A percentile compares a stretch with the other conserved stretches of the same genome.
These are phyloP conservation scores for Magnusiomyces sp. DNA, from an alignment of 1,139 yeast species.

Conservation along the genomic window DNA sequence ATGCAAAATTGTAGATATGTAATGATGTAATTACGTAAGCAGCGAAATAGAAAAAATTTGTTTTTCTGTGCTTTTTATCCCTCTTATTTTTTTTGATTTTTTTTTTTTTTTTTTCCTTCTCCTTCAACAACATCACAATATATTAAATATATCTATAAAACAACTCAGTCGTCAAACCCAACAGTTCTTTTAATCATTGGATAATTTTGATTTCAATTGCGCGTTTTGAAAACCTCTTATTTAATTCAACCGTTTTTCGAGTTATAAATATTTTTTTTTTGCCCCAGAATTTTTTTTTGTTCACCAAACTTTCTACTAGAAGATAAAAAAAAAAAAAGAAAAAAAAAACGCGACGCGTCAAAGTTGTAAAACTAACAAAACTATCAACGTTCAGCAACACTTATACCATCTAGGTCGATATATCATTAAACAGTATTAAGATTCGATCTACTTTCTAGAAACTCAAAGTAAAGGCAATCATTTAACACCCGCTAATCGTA, in stretches of 20 bases:
- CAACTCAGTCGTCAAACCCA: not conserved
- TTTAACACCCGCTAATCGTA: not conserved
- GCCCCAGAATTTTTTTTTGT: too few relatives aligned
- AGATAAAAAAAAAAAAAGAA: too few relatives aligned
- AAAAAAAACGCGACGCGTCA: too few relatives aligned
- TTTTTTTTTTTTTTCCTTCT: not conserved
- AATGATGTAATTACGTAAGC: too few relatives aligned
- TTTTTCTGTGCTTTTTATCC: not conserved
- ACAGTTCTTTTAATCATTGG: too few relatives aligned
- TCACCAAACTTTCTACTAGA: too few relatives aligned
- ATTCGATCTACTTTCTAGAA: not conserved
- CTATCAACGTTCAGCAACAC: too few relatives aligned
- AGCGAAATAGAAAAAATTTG: not conserved
- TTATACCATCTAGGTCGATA: too few relatives aligned
- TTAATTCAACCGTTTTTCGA: not conserved
- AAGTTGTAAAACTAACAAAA: too few relatives aligned
- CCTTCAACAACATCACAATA: not conserved
- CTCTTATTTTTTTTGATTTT: not conserved
- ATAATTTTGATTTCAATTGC: not conserved
- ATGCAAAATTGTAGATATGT: too few relatives aligned
- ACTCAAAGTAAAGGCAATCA: not conserved
- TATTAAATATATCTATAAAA: not conserved
- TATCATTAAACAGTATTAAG: too few relatives aligned
- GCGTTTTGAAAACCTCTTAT: not conserved
- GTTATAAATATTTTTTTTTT: not conserved